Evolutionary conservation across 495 filamentous ascomycete species (phyloP), one percentile per base, ranked within the genome.

Genomic region (Hyaloscypha hepaticicola): DNA sequence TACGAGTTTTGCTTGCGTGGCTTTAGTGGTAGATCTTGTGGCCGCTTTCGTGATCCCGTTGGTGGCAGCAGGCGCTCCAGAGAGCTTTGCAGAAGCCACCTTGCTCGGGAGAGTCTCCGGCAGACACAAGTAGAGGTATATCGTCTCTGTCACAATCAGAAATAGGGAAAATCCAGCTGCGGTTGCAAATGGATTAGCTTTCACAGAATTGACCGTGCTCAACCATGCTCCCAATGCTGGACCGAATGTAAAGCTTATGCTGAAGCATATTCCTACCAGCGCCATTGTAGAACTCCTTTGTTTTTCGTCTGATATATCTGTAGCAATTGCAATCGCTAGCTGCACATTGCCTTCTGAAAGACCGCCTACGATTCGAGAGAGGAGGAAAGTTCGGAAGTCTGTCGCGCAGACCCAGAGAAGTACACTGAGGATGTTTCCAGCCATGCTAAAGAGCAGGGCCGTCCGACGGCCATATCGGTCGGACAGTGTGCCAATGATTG

Each of bases 321-420:
- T 96, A 12, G 96, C 95, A 70, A 99, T 99, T 48, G 96, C 96
- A 60, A 92, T 93, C 22, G 96, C 96, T 2, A 99, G 80, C 77
- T 99, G 95, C 0, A 99, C 91, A 70, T 99, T 99, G 27, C 93
- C 96, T 74, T 99, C 95, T 58, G 93, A 96, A 64, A 99, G 77
- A 0, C 95, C 95, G 19, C 95, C 95, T 2, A 99, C 90, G 19
- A 99, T 80, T 45, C 95, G 87, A 70, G 90, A 95, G 6, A 92
- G 91, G 4, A 99, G 80, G 71, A 99, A 99, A 4, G 94, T 97
- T 7, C 93, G 87, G 79, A 99, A 99, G 73, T 97, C 93, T 8
- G 86, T 89, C 7, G 89, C 83, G 25, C 53, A 63, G 11, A 97
- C 90, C 95, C 95, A 99, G 45, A 99, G 87, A 41, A 92, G 87